phyloP scores from a whole-genome alignment of 192 early-diverging fungal species.

The Blastocladiella britannica region DNA sequence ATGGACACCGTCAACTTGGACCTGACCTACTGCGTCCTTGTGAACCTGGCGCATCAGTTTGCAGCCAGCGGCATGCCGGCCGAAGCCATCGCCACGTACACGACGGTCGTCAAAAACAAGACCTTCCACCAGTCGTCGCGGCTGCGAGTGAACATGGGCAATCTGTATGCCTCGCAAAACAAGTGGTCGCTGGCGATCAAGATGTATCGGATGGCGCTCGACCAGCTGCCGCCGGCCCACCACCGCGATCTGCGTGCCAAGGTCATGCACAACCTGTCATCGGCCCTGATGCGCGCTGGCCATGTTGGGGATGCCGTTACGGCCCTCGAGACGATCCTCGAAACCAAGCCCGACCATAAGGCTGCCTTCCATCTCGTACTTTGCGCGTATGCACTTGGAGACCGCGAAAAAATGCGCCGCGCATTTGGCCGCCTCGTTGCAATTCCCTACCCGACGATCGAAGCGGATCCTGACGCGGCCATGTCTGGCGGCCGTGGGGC shows the following conservation, averaged over 20 bases:
- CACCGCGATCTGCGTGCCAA: conserved; percentile 34
- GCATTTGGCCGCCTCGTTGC: conserved; percentile 27
- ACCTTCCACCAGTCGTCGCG: conserved; percentile 34
- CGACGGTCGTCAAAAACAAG: conserved; percentile 41
- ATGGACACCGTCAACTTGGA: conserved; percentile 34
- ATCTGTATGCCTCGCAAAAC: conserved; percentile 35
- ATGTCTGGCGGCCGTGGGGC: no score
- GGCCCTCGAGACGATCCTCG: conserved; percentile 35
- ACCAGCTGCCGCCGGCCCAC: conserved; percentile 27
- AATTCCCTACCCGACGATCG: conserved; percentile 16
- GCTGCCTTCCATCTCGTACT: conserved; percentile 36
- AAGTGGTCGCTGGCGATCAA: conserved; percentile 37
- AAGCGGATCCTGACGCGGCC: no score
- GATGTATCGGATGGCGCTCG: conserved; percentile 44
- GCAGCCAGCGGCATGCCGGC: conserved; percentile 35
- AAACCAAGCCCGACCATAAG: conserved; percentile 30
- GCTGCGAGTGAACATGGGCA: conserved; percentile 40
- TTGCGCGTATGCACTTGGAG: conserved; percentile 39
- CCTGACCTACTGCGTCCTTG: conserved; percentile 36
- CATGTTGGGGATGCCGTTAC: conserved; percentile 39
- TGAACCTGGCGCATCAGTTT: conserved; percentile 36
- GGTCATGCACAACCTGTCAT: conserved; percentile 40
- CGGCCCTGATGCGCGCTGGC: conserved; percentile 29
- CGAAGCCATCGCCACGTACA: conserved; percentile 32
- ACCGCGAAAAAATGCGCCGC: conserved; percentile 28